A percentile compares a stretch with the other conserved stretches of the same genome.
phyloP scores from a whole-genome alignment of 2,329 filamentous ascomycete genomes.

The Magnaporthales sp. region DNA sequence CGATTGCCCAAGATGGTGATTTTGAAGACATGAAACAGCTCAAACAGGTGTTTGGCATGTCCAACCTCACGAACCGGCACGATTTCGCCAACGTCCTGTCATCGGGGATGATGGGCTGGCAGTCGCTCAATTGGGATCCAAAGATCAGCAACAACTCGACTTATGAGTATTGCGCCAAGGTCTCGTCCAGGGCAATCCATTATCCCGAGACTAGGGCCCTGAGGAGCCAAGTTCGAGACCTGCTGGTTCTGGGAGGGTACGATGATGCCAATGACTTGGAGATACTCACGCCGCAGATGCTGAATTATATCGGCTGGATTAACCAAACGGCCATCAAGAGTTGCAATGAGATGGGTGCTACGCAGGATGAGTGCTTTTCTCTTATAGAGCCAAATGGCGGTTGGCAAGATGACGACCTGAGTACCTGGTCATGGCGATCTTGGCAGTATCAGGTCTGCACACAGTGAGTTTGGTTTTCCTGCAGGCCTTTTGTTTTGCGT shows the following conservation, averaged over 20 bases:
- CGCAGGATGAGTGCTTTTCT: conserved; percentile 21
- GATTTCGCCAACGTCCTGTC: conserved; percentile 22
- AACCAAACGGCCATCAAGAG: conserved; percentile 13
- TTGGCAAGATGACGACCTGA: conserved; percentile 16
- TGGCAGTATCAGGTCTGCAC: conserved; percentile 26
- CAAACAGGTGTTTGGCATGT: conserved; percentile 20
- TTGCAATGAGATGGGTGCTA: conserved; percentile 11
- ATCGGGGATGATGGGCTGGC: conserved; percentile 20
- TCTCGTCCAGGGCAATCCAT: conserved; percentile 16
- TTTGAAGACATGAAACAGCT: conserved; percentile 17
- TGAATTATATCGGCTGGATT: conserved; percentile 24
- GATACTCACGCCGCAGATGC: conserved; percentile 16
- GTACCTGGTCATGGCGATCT: conserved; percentile 18
- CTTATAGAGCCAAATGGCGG: conserved; percentile 16
- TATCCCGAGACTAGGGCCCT: conserved; percentile 17
- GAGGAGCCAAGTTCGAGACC: conserved; percentile 15
- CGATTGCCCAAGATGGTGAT: conserved; percentile 19
- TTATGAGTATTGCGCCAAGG: conserved; percentile 21
- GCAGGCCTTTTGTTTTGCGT: not conserved
- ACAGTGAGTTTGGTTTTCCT: conserved; percentile 17
- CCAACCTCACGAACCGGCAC: conserved; percentile 18
- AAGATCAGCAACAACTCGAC: conserved; percentile 17
- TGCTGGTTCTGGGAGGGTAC: conserved; percentile 22
- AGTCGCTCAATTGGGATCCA: conserved; percentile 25
- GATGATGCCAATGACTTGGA: conserved; percentile 15